These are phyloP conservation scores for Mycothermus thermophilus DNA, from an alignment of 495 filamentous ascomycete species.

Conservation along the genomic window DNA sequence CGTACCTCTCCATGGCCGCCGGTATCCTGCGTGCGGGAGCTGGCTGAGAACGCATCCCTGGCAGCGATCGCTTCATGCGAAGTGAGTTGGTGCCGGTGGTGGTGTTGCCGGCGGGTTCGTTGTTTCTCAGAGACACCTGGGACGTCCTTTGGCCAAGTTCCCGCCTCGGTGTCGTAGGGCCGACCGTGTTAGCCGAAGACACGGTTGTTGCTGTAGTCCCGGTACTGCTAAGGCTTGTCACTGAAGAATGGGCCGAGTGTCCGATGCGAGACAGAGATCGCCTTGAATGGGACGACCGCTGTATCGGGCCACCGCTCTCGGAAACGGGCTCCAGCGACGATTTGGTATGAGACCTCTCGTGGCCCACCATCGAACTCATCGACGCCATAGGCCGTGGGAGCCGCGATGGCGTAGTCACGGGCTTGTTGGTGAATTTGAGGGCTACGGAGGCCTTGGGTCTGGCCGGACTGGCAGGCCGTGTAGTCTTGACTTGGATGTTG, in stretches of 20 bases:
- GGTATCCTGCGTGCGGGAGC: conserved; percentile 25
- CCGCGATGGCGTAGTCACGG: conserved; percentile 26
- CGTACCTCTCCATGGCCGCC: conserved; percentile 28
- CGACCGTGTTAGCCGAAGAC: conserved; percentile 38
- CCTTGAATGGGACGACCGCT: conserved; percentile 31
- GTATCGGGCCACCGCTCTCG: conserved; percentile 67
- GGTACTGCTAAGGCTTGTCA: conserved; percentile 30
- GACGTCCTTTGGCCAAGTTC: conserved; percentile 44
- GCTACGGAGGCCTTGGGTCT: conserved; percentile 64
- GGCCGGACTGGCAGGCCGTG: conserved; percentile 48
- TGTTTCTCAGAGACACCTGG: conserved; percentile 31
- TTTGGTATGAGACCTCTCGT: conserved; percentile 47
- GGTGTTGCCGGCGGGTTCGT: conserved; percentile 49
- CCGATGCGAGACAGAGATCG: conserved; percentile 51
- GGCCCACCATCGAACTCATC: conserved; percentile 43
- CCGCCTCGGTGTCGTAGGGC: conserved; percentile 45
- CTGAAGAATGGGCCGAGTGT: conserved; percentile 53
- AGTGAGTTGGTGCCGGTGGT: conserved; percentile 62
- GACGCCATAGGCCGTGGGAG: conserved; percentile 49
- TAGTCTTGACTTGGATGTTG: conserved; percentile 75
- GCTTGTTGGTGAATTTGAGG: conserved; percentile 78
- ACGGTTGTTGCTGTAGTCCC: conserved; percentile 45
- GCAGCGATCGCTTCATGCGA: conserved; percentile 76
- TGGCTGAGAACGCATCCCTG: conserved; percentile 51
- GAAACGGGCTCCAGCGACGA: conserved; percentile 87